A percentile compares a stretch with the other conserved stretches of the same genome.
Conservation (phyloP, 2,329 filamentous ascomycete genomes). For the Emergomyces orientalis region DNA sequence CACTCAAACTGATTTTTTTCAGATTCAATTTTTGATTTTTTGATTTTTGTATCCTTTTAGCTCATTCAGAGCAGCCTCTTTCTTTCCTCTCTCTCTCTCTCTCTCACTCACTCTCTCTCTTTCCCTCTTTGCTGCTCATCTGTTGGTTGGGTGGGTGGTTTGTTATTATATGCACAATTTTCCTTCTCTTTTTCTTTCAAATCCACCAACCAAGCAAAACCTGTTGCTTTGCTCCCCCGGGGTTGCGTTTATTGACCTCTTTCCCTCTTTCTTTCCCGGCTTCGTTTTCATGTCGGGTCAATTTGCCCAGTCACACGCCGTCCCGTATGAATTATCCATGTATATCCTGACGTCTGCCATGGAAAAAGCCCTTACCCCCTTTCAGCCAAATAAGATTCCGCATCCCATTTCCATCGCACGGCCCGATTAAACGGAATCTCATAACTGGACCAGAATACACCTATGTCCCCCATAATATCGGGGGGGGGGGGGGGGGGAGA, state of each 20-base stretch:
- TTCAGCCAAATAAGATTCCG: background rate
- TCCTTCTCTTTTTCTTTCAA: background rate
- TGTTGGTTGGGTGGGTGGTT: no score
- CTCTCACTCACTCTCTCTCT: background rate
- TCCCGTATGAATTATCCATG: background rate
- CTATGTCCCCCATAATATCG: background rate
- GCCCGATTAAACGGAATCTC: background rate
- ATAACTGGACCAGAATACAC: background rate
- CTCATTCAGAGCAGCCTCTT: background rate
- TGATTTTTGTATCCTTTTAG: background rate
- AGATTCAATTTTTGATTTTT: background rate
- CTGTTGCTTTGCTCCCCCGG: no score
- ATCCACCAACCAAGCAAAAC: background rate
- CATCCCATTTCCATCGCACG: background rate
- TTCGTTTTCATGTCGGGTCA: no score
- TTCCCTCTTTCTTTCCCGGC: no score
- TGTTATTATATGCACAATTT: no score
- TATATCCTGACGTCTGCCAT: background rate
- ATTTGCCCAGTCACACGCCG: no score
- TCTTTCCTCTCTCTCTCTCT: background rate
- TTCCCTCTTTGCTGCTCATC: no score
- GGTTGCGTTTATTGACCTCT: no score
- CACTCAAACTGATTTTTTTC: background rate
- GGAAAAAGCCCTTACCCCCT: background rate
- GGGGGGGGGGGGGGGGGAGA: no score